Percentiles rank a stretch among this genome's conserved stretches.
These are phyloP conservation scores for Fusarium dimerum DNA, from an alignment of 2,329 filamentous ascomycete species.

Conservation along the genomic window DNA sequence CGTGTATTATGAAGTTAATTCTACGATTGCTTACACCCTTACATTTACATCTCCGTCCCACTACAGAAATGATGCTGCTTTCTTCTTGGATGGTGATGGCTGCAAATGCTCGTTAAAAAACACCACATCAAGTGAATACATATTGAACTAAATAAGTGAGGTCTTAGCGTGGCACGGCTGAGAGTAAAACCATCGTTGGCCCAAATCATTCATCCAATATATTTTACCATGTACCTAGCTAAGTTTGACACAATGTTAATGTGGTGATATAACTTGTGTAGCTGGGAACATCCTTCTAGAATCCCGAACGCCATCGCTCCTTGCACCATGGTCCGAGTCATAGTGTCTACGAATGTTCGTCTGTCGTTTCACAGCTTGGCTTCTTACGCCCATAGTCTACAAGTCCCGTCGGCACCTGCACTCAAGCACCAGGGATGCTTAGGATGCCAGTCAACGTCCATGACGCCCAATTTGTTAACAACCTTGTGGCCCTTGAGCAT, in stretches of 20 bases:
- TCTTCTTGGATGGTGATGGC: background rate
- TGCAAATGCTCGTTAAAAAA: background rate
- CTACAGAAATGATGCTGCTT: background rate
- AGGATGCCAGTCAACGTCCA: conserved; percentile 96
- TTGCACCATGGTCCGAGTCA: conserved; percentile 8
- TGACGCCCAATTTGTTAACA: conserved; percentile 80
- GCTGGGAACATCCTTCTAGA: conserved; percentile 6
- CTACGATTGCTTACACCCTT: background rate
- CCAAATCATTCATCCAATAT: too few relatives aligned
- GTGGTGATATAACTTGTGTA: background rate
- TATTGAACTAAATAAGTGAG: too few relatives aligned
- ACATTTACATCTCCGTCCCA: background rate
- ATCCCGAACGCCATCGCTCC: conserved; percentile 25
- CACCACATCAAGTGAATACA: too few relatives aligned
- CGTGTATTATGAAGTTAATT: conserved; percentile 17
- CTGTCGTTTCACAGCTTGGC: background rate
- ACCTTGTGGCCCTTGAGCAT: conserved; percentile 89
- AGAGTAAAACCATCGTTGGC: too few relatives aligned
- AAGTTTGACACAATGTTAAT: background rate
- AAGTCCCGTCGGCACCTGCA: conserved; percentile 91
- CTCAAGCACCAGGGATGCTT: conserved; percentile 91
- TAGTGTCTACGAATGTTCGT: background rate
- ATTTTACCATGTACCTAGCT: too few relatives aligned
- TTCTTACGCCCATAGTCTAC: conserved; percentile 72
- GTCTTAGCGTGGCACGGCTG: too few relatives aligned